A percentile compares a stretch with the other conserved stretches of the same genome.
phyloP scores from a whole-genome alignment of 441 rosid species.

The Arabidopsis lyrata region DNA sequence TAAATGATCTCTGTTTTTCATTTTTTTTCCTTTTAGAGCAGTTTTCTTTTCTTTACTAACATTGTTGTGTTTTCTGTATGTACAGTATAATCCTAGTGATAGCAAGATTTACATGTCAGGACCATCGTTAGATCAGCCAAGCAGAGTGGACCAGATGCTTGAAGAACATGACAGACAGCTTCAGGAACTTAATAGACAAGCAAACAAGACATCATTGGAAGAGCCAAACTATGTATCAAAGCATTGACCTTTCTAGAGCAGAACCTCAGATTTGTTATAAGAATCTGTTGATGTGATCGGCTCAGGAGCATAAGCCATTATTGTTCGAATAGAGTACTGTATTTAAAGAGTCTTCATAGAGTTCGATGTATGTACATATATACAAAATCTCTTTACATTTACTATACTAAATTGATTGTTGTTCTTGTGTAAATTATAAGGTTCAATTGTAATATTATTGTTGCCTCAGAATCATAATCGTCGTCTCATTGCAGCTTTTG shows the following conservation, averaged over 20 bases:
- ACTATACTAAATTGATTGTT: not conserved
- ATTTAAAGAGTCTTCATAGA: not conserved
- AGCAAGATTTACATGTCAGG: constrained; percentile 85
- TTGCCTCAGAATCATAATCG: not conserved
- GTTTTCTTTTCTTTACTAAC: not conserved
- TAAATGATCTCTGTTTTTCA: not conserved
- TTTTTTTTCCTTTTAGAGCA: not conserved
- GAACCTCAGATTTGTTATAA: not conserved
- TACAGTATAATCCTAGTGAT: constrained; percentile 49
- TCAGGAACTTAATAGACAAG: constrained; percentile 64
- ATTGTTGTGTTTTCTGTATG: not conserved
- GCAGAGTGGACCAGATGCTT: constrained; percentile 79
- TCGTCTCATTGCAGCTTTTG: not conserved
- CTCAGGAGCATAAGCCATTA: not conserved
- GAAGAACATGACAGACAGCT: constrained; percentile 78
- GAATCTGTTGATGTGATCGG: not conserved
- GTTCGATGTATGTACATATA: not conserved
- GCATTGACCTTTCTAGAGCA: not conserved
- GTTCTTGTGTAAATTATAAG: not conserved
- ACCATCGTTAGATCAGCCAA: constrained; percentile 68
- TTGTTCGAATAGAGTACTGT: not conserved
- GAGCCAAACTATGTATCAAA: not conserved
- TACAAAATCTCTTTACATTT: not conserved
- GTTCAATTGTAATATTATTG: not conserved
- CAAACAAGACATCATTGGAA: constrained; percentile 33